Conservation (phyloP, 768 basidiomycete species). For the Gelatoporia subvermispora region DNA sequence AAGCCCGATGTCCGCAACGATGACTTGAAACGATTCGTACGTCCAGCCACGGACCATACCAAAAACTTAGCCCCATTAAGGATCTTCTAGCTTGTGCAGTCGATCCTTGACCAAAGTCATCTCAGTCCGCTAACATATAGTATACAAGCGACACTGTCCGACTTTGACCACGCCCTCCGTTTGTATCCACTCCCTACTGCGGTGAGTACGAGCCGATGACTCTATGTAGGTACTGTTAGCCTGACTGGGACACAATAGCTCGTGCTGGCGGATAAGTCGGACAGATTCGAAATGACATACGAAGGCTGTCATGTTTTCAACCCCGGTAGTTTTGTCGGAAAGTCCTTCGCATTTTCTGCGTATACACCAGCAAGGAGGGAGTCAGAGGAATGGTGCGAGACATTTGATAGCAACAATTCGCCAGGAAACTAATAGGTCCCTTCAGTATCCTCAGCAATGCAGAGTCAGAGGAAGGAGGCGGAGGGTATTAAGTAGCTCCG, state of each 20-base stretch:
- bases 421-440: background rate
- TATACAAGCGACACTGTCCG: constrained; percentile 83
- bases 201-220: constrained; percentile 44
- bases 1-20: constrained; percentile 76
- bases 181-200: constrained; percentile 92
- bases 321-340: constrained; percentile 87
- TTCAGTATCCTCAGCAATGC: background rate
- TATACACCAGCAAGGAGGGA: constrained; percentile 83
- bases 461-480: too few relatives aligned
- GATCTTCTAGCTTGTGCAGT: constrained; percentile 83
- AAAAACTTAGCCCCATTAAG: too few relatives aligned
- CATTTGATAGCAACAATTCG: background rate
- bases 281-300: constrained; percentile 93
- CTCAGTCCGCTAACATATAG: constrained; percentile 81
- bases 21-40: constrained; percentile 84
- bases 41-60: constrained; percentile 29
- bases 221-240: background rate
- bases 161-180: constrained; percentile 88
- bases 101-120: constrained; percentile 92
- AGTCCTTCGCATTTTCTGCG: constrained; percentile 80
- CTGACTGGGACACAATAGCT: constrained; percentile 42
- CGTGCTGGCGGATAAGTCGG: constrained; percentile 93
- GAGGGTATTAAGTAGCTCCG: too few relatives aligned
- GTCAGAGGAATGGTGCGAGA: constrained; percentile 80
- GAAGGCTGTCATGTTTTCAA: constrained; percentile 99